phyloP scores from a whole-genome alignment of 108 stramenopile genomes.

The Nannochloropsis gaditana region DNA sequence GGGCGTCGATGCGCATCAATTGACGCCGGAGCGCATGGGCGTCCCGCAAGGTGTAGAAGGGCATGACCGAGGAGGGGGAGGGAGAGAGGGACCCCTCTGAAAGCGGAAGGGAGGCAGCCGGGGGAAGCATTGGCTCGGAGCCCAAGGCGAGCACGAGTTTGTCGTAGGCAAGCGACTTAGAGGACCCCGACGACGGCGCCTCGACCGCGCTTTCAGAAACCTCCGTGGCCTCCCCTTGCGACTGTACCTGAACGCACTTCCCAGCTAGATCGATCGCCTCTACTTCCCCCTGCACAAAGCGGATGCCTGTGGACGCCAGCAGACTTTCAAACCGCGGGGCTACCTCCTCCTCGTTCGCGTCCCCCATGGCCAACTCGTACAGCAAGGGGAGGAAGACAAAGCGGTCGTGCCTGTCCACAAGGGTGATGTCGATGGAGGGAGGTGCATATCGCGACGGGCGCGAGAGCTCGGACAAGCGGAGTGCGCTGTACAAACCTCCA shows the following conservation, averaged over 20 bases:
- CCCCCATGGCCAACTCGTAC: conserved; percentile 65
- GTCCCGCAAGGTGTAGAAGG: conserved; percentile 71
- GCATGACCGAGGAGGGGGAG: conserved; percentile 61
- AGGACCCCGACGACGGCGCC: neutral
- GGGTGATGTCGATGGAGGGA: conserved; percentile 55
- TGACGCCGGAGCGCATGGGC: conserved; percentile 58
- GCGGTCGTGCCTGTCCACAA: conserved; percentile 68
- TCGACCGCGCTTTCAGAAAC: neutral
- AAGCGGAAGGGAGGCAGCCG: neutral
- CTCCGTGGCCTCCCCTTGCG: conserved; percentile 33
- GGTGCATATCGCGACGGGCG: conserved; percentile 23
- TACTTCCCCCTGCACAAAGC: conserved; percentile 46
- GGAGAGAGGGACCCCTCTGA: conserved; percentile 43
- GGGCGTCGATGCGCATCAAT: conserved; percentile 39
- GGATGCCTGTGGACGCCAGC: conserved; percentile 37
- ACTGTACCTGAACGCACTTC: conserved; percentile 32
- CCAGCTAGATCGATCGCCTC: conserved; percentile 31
- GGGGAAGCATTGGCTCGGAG: conserved; percentile 38
- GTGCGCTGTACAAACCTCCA: conserved; percentile 47
- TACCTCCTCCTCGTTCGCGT: conserved; percentile 45
- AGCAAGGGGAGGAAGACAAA: conserved; percentile 79
- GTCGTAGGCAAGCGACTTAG: conserved; percentile 54
- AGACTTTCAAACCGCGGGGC: conserved; percentile 45
- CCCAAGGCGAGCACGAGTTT: conserved; percentile 69
- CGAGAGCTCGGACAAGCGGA: conserved; percentile 38